phyloP scores from a whole-genome alignment of 148 eudicot genomes.

The Nepenthes gracilis region DNA sequence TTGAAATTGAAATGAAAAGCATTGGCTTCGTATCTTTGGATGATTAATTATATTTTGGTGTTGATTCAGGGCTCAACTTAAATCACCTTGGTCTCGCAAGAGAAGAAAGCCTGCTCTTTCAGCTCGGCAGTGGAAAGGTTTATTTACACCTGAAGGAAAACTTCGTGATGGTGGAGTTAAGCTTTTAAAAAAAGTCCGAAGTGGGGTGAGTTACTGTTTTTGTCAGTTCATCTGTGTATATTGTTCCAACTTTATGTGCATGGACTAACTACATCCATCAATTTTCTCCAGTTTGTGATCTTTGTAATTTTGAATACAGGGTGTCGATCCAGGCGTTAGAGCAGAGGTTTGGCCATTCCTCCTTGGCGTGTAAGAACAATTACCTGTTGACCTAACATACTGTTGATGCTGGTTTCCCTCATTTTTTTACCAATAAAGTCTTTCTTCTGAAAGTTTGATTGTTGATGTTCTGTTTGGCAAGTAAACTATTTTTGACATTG shows the following conservation, averaged over 20 bases:
- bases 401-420: not conserved
- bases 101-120: conserved; percentile 68
- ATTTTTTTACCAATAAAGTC: not conserved
- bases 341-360: conserved; percentile 99
- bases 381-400: not conserved
- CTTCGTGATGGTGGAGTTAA: conserved; percentile 73
- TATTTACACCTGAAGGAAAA: conserved; percentile 68
- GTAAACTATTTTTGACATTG: not conserved
- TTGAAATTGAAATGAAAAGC: too few relatives aligned
- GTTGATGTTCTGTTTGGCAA: not conserved
- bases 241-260: not conserved
- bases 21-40: too few relatives aligned
- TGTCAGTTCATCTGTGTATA: not conserved
- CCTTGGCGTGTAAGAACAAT: conserved; percentile 85
- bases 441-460: too few relatives aligned
- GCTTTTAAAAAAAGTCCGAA: conserved; percentile 87
- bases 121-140: conserved; percentile 62
- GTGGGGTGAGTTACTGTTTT: conserved; percentile 48
- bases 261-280: not conserved
- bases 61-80: conserved; percentile 58
- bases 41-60: not conserved
- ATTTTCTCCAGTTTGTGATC: not conserved
- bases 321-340: conserved; percentile 82
- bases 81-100: conserved; percentile 96
- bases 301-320: conserved; percentile 35